These are phyloP conservation scores for Cryphonectria parasitica DNA, from an alignment of 2,329 filamentous ascomycete species.

Conservation along the genomic window DNA sequence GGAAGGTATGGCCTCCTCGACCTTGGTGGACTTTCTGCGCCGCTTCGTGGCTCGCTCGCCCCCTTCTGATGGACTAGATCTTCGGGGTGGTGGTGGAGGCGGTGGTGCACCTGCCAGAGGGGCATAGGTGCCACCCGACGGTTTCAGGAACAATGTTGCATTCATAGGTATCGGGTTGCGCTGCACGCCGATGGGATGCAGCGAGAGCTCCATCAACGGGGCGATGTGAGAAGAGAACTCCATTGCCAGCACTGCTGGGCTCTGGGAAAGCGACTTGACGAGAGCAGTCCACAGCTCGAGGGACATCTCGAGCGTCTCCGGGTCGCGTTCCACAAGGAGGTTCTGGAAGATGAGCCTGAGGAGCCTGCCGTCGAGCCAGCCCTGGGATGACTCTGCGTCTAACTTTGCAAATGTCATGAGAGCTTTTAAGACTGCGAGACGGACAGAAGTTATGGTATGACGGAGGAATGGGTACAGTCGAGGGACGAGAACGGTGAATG, in stretches of 20 bases:
- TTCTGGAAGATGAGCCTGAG: conserved; percentile 93
- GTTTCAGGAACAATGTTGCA: conserved; percentile 83
- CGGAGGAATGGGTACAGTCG: conserved; percentile 94
- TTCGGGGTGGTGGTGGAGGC: conserved; percentile 48
- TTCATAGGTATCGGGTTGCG: conserved; percentile 94
- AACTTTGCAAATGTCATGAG: conserved; percentile 91
- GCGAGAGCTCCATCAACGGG: conserved; percentile 79
- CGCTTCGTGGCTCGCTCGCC: conserved; percentile 72
- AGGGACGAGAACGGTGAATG: conserved; percentile 90
- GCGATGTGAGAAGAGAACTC: conserved; percentile 78
- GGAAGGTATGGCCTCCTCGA: conserved; percentile 67
- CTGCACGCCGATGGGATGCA: conserved; percentile 91
- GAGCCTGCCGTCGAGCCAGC: conserved; percentile 91
- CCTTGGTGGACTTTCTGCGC: conserved; percentile 82
- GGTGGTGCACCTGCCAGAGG: conserved; percentile 49
- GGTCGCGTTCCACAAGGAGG: conserved; percentile 88
- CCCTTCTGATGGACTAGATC: conserved; percentile 56
- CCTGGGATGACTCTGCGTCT: conserved; percentile 76
- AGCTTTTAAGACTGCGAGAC: conserved; percentile 89
- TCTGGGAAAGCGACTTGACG: conserved; percentile 68
- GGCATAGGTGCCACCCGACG: conserved; percentile 84
- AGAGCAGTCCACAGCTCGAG: conserved; percentile 86
- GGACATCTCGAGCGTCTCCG: conserved; percentile 79
- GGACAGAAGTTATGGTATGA: conserved; percentile 95
- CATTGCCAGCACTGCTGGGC: conserved; percentile 65